phyloP scores from a whole-genome alignment of 306 rosid genomes.

The Fragaria vesca region DNA sequence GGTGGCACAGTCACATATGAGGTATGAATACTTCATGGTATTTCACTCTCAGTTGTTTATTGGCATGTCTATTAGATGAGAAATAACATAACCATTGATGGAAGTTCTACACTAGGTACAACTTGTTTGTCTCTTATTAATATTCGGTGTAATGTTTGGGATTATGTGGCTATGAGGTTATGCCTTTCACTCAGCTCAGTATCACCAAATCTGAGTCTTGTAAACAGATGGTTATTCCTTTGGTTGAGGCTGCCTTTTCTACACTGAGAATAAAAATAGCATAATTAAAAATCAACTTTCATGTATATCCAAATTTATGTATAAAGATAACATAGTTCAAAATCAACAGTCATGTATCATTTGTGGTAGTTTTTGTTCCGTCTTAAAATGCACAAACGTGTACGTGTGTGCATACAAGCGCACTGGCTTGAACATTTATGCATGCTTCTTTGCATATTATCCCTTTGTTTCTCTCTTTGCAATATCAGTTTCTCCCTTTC shows the following conservation, averaged over 20 bases:
- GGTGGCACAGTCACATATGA: conserved; percentile 93
- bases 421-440: conserved; percentile 3
- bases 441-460: background rate
- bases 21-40: conserved; percentile 41
- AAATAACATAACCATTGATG: conserved; percentile 7
- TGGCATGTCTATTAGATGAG: background rate
- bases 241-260: conserved; percentile 5
- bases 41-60: background rate
- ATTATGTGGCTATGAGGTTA: background rate
- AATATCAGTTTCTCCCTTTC: background rate
- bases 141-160: background rate
- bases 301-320: background rate
- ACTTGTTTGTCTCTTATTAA: background rate
- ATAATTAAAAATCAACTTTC: background rate
- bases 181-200: background rate
- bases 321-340: background rate
- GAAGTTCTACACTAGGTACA: conserved; percentile 5
- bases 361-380: background rate
- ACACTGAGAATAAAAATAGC: background rate
- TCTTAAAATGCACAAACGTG: background rate
- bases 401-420: background rate
- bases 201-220: background rate
- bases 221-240: background rate
- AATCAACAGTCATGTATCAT: background rate
- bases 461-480: background rate